Conservation (phyloP, 2,329 filamentous ascomycete genomes). For the Claviceps sp. region DNA sequence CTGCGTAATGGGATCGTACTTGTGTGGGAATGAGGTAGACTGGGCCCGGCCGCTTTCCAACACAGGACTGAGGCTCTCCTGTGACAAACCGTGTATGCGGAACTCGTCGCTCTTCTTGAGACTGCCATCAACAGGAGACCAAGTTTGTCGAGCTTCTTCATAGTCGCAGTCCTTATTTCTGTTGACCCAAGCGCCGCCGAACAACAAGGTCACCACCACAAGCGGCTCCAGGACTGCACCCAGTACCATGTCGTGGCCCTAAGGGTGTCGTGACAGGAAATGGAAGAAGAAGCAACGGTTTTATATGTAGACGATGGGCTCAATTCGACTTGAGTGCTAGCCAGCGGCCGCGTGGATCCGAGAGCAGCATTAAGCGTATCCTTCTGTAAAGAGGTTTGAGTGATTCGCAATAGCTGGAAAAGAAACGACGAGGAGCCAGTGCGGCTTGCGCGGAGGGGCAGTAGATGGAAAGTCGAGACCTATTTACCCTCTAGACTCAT, state of each 20-base stretch:
- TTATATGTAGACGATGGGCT: background rate
- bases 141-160: slow-evolving; percentile 10
- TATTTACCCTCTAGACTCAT: background rate
- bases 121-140: slow-evolving; percentile 7
- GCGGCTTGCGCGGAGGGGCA: background rate
- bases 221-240: slow-evolving; percentile 29
- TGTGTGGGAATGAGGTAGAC: slow-evolving; percentile 13
- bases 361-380: background rate
- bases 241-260: slow-evolving; percentile 19
- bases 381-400: background rate
- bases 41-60: slow-evolving; percentile 12
- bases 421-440: background rate
- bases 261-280: background rate
- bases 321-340: background rate
- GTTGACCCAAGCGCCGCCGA: slow-evolving; percentile 31
- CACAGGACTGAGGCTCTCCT: slow-evolving; percentile 12
- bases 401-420: background rate
- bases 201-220: slow-evolving; percentile 28
- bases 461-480: background rate
- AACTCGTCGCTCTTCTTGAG: slow-evolving; percentile 20
- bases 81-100: slow-evolving; percentile 7
- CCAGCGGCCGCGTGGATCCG: background rate
- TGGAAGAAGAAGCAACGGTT: background rate
- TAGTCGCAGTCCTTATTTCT: slow-evolving; percentile 25
- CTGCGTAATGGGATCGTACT: slow-evolving; percentile 14